Evolutionary conservation across 179 eudicot species (phyloP), one percentile per base, ranked within the genome.

Genomic region (Patellifolia procumbens): DNA sequence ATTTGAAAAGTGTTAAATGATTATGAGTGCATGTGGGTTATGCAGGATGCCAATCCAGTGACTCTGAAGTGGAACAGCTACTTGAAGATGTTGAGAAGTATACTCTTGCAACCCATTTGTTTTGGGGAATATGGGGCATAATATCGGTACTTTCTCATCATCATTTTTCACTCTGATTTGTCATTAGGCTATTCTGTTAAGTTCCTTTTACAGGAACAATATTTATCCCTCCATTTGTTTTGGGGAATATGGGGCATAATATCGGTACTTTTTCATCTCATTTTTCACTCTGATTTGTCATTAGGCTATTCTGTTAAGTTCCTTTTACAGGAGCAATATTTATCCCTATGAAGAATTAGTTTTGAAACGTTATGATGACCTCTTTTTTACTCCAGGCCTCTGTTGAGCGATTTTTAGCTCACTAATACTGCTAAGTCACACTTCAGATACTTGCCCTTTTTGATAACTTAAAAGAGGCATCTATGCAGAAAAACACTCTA

Each of bases 181-280:
- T 65, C 17, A 19, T 6, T 73, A 49, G 46, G 34, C 15, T 56
- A 62, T 66, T 49, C 3, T 71, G 56, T n/a, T 49, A 39, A 61
- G 16, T 42, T 26, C 29, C 55, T 49, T 70, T 31, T 26, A 9
- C 24, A 31, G 46, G 31, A 61, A 46, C 5, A 19, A 22, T 53
- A 4, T 53, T 20, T 66, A 16, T 16, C 19, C 16, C 56, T 16
- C 85, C 96, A 94, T 83, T 81, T 94, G 28, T 78, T 84, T 78
- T 94, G 98, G 98, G 98, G 90, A 74, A 75, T 94, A 79, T 94
- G 98, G 98, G 98, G 98, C 83, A 80, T 92, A 76, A 92, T 94
- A 70, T 94, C 98, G 96, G 98, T 94, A 93, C 59, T 70, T 65
- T 58, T 49, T 66, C 31, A 15, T 45, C 45, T 49, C 26, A 20